phyloP scores from a whole-genome alignment of 352 stramenopile species.

The Globisporangium sylvaticum region DNA sequence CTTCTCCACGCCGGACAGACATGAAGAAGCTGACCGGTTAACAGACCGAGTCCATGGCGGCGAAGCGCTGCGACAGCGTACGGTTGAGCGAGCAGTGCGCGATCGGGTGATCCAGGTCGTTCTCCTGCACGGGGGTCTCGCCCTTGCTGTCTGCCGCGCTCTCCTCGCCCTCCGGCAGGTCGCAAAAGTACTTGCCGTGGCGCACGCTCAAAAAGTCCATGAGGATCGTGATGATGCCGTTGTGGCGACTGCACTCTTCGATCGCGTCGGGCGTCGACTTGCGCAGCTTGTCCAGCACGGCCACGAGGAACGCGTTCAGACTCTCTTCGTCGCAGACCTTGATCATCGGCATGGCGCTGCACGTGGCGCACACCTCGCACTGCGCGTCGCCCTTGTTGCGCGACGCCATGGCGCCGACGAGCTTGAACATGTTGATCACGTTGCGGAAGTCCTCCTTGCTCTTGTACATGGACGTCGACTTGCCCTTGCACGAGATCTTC shows the following conservation, averaged over 20 bases:
- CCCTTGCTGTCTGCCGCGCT: slow-evolving; percentile 12
- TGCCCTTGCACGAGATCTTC: slow-evolving; percentile 71
- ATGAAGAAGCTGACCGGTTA: slow-evolving; percentile 22
- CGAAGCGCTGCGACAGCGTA: slow-evolving; percentile 73
- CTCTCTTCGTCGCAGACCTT: slow-evolving; percentile 46
- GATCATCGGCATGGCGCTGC: slow-evolving; percentile 36
- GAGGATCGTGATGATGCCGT: slow-evolving; percentile 77
- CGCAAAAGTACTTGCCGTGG: slow-evolving; percentile 73
- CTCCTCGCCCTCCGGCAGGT: slow-evolving; percentile 25
- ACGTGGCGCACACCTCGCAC: slow-evolving; percentile 52
- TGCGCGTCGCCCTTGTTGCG: slow-evolving; percentile 40
- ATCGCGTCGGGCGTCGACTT: slow-evolving; percentile 35
- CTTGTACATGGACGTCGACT: slow-evolving; percentile 77
- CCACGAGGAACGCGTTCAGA: slow-evolving; percentile 54
- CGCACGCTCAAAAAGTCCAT: slow-evolving; percentile 83
- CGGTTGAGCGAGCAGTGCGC: slow-evolving; percentile 72
- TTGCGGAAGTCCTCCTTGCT: slow-evolving; percentile 82
- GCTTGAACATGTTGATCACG: slow-evolving; percentile 79
- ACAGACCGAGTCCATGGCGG: slow-evolving; percentile 72
- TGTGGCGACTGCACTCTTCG: slow-evolving; percentile 55
- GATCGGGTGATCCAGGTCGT: slow-evolving; percentile 61
- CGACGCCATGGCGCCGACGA: slow-evolving; percentile 59
- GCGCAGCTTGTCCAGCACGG: slow-evolving; percentile 57
- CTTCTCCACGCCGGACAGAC: neutral
- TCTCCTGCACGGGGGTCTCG: slow-evolving; percentile 32